Conservation (phyloP, 2,329 filamentous ascomycete species). For the Ascochyta viciae-villosae region DNA sequence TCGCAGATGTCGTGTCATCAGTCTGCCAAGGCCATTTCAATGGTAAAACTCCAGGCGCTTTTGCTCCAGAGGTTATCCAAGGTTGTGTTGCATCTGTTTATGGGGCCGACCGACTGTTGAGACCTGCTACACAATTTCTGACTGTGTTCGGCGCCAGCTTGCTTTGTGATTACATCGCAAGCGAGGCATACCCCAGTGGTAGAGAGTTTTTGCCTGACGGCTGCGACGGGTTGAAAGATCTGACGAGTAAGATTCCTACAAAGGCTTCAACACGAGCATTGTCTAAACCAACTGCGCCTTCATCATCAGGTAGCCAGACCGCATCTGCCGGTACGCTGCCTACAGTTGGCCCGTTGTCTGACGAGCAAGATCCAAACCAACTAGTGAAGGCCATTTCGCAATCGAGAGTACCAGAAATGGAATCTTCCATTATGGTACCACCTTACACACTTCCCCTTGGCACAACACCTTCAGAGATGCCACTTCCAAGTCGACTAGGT, state of each 20-base stretch:
- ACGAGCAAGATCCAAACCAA: neutral
- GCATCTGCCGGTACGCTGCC: neutral
- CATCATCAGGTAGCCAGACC: neutral
- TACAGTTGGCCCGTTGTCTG: neutral
- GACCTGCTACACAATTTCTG: neutral
- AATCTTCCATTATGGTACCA: neutral
- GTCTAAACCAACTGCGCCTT: neutral
- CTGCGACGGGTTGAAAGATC: neutral
- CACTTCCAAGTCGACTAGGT: no score
- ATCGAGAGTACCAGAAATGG: neutral
- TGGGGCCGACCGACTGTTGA: neutral
- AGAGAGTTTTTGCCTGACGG: neutral
- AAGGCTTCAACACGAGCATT: neutral
- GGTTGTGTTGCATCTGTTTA: constrained; percentile 4
- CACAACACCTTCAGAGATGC: no score
- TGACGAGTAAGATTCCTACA: neutral
- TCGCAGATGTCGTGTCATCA: constrained; percentile 2
- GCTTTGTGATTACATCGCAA: constrained; percentile 5
- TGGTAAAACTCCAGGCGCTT: neutral
- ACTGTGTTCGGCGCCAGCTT: constrained; percentile 4
- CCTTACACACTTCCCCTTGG: neutral
- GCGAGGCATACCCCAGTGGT: constrained; percentile 1
- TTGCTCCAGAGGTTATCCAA: neutral
- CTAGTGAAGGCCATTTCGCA: no score
- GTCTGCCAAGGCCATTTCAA: neutral